A percentile compares a stretch with the other conserved stretches of the same genome.
Conservation (phyloP, 176 grass and related monocot genomes). For the sorghum (Sorghum bicolor) region Sorghum_bicolor_NCBIv3 NC_012872.2:73524501-73525000, state of each 20-base stretch:
- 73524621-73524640: conserved; percentile 8
- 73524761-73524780: background rate
- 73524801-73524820: background rate
- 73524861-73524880: background rate
- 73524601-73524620: background rate
- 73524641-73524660: conserved; percentile 73
- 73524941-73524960: conserved; percentile 58
- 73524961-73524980: conserved; percentile 13
- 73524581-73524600: background rate
- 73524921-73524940: conserved; percentile 85
- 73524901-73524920: conserved; percentile 96
- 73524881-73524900: conserved; percentile 57
- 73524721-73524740: conserved; percentile 75
- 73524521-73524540: conserved; percentile 45
- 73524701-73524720: conserved; percentile 55
- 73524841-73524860: background rate
- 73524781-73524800: conserved; percentile 22
- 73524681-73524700: conserved; percentile 81
- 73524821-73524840: background rate
- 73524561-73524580: background rate
- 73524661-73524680: conserved; percentile 82
- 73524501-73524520: conserved; percentile 63
- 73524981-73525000: conserved; percentile 15
- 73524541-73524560: conserved; percentile 34
- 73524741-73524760: conserved; percentile 67